Evolutionary conservation across 305 asterid species (phyloP).

Genomic region (Solanum chacoense): DNA sequence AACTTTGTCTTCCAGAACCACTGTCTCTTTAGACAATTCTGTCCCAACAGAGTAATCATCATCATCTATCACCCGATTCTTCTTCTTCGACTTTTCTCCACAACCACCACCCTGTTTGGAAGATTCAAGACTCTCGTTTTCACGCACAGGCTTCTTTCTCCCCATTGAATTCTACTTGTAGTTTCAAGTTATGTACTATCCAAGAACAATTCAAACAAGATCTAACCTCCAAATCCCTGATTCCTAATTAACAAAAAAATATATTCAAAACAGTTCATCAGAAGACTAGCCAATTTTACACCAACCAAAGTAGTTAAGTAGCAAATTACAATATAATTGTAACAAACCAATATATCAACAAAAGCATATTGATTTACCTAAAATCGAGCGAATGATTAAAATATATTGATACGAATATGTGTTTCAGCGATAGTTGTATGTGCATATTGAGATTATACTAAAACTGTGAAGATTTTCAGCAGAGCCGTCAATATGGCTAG

Average conservation of each 20-base stretch:
- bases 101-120: conserved; percentile 17
- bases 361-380: not conserved
- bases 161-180: conserved; percentile 39
- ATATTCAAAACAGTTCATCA: not conserved
- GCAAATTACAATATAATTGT: not conserved
- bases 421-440: not conserved
- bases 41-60: conserved; percentile 64
- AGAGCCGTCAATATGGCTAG: no score
- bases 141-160: conserved; percentile 63
- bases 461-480: not conserved
- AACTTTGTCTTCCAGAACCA: conserved; percentile 42
- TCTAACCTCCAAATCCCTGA: not conserved
- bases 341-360: not conserved
- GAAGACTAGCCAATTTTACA: not conserved
- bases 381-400: not conserved
- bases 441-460: not conserved
- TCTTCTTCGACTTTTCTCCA: conserved; percentile 67
- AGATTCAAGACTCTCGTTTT: conserved; percentile 37
- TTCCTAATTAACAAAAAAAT: not conserved
- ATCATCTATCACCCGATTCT: conserved; percentile 46
- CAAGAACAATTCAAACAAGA: not conserved
- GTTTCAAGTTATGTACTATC: conserved; percentile 19
- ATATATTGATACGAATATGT: not conserved
- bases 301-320: not conserved
- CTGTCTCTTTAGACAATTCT: conserved; percentile 52